Percentiles rank a stretch among this genome's conserved stretches.
These are phyloP conservation scores for Metschnikowia arizonensis DNA, from an alignment of 805 yeast species.

Conservation along the genomic window DNA sequence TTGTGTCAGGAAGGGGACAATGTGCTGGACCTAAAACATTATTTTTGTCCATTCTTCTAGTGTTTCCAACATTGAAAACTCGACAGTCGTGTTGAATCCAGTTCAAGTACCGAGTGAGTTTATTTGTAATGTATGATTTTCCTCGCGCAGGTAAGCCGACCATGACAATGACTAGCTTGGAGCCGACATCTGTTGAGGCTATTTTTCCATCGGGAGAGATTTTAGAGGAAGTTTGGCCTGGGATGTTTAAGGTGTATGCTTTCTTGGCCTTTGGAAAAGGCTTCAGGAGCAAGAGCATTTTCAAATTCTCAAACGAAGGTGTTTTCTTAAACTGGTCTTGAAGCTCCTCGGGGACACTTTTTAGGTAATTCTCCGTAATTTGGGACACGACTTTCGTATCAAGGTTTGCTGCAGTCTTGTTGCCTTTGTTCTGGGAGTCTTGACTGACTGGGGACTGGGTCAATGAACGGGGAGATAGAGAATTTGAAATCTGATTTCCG, in stretches of 20 bases:
- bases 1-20: slow-evolving; percentile 49
- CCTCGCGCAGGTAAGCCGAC: slow-evolving; percentile 96
- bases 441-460: not conserved
- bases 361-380: slow-evolving; percentile 29
- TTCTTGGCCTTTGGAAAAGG: slow-evolving; percentile 45
- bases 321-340: slow-evolving; percentile 38
- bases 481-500: not conserved
- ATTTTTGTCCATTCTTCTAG: slow-evolving; percentile 64
- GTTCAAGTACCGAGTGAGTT: slow-evolving; percentile 82
- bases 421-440: not conserved
- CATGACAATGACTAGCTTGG: slow-evolving; percentile 83
- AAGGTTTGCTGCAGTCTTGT: slow-evolving; percentile 8
- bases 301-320: slow-evolving; percentile 39
- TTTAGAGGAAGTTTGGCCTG: slow-evolving; percentile 83
- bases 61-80: slow-evolving; percentile 93
- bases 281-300: slow-evolving; percentile 31
- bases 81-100: slow-evolving; percentile 91
- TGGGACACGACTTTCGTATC: slow-evolving; percentile 15
- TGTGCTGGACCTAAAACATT: slow-evolving; percentile 64
- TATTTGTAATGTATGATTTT: slow-evolving; percentile 88
- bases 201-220: slow-evolving; percentile 72
- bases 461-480: not conserved
- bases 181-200: slow-evolving; percentile 64
- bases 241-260: slow-evolving; percentile 84
- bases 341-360: slow-evolving; percentile 32